These are phyloP conservation scores for Plasmodium inui DNA, from an alignment of 169 alveolate species.

Conservation along the genomic window DNA sequence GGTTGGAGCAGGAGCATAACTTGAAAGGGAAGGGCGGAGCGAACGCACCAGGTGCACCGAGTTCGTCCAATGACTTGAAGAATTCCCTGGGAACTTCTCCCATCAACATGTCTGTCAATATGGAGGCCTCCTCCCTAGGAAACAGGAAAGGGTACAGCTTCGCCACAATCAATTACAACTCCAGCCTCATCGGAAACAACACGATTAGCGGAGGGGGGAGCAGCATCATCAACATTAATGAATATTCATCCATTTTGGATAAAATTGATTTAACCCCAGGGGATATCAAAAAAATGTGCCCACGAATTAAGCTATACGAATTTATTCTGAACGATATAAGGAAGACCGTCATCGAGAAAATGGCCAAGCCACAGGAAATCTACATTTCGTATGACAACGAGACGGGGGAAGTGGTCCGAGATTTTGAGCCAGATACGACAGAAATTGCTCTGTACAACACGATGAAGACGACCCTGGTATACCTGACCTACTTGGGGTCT, in stretches of 20 bases:
- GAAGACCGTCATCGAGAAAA: conserved; percentile 86
- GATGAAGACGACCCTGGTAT: conserved; percentile 95
- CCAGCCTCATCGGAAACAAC: background rate
- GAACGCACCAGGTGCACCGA: conserved; percentile 41
- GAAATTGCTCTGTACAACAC: conserved; percentile 95
- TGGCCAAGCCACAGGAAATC: conserved; percentile 98
- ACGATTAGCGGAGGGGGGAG: background rate
- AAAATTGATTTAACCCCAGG: conserved; percentile 62
- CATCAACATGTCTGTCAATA: background rate
- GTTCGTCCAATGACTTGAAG: conserved; percentile 18
- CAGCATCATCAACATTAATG: conserved; percentile 33
- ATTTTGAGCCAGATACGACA: conserved; percentile 94
- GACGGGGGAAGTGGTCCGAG: conserved; percentile 92
- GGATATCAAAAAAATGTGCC: conserved; percentile 65
- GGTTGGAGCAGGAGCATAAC: conserved; percentile 80
- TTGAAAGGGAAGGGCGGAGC: conserved; percentile 74
- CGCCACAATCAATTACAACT: conserved; percentile 42
- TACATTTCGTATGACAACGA: conserved; percentile 92
- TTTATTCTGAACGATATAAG: conserved; percentile 73
- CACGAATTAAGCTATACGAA: conserved; percentile 60
- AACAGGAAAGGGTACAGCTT: conserved; percentile 63
- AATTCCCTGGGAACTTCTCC: conserved; percentile 2
- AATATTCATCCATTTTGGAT: conserved; percentile 62
- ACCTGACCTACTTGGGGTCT: conserved; percentile 96
- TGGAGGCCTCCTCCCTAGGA: conserved; percentile 11